Evolutionary conservation across 2,329 filamentous ascomycete genomes (phyloP).

Genomic region (Dactylellina parvicollis): DNA sequence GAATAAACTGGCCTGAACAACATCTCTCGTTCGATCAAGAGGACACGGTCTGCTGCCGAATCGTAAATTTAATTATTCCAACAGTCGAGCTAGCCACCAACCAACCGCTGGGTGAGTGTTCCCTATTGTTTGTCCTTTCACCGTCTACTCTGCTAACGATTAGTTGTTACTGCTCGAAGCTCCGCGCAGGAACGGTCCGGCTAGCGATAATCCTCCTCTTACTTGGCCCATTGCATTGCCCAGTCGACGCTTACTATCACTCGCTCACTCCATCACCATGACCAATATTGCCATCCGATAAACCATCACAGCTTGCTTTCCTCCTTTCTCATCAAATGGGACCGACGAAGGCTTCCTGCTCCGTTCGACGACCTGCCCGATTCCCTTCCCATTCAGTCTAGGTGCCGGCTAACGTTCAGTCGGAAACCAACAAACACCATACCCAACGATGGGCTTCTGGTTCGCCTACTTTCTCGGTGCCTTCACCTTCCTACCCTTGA

Average conservation of each 20-base stretch:
- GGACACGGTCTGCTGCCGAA: slow-evolving; percentile 14
- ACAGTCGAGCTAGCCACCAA: background rate
- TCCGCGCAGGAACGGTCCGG: slow-evolving; percentile 24
- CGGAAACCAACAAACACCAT: slow-evolving; percentile 10
- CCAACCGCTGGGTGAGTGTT: background rate
- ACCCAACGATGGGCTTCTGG: slow-evolving; percentile 66
- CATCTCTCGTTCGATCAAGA: slow-evolving; percentile 16
- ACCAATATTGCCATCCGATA: background rate
- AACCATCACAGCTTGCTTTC: background rate
- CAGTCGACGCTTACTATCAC: too few species aligned
- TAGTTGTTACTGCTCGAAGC: background rate
- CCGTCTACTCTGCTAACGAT: too few species aligned
- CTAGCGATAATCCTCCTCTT: slow-evolving; percentile 27
- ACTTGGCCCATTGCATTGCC: too few species aligned
- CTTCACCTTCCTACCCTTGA: slow-evolving; percentile 82
- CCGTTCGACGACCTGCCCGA: slow-evolving; percentile 5
- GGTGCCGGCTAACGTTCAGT: background rate
- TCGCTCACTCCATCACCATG: slow-evolving; percentile 9
- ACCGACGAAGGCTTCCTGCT: slow-evolving; percentile 9
- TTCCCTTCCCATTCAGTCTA: slow-evolving; percentile 5
- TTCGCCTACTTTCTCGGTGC: slow-evolving; percentile 85
- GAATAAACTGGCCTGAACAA: slow-evolving; percentile 45
- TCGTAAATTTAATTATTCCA: background rate
- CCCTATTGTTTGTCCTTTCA: background rate
- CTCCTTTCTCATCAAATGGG: slow-evolving; percentile 17